These are phyloP conservation scores for Setomelanomma holmii DNA, from an alignment of 2,329 filamentous ascomycete species.

Conservation along the genomic window DNA sequence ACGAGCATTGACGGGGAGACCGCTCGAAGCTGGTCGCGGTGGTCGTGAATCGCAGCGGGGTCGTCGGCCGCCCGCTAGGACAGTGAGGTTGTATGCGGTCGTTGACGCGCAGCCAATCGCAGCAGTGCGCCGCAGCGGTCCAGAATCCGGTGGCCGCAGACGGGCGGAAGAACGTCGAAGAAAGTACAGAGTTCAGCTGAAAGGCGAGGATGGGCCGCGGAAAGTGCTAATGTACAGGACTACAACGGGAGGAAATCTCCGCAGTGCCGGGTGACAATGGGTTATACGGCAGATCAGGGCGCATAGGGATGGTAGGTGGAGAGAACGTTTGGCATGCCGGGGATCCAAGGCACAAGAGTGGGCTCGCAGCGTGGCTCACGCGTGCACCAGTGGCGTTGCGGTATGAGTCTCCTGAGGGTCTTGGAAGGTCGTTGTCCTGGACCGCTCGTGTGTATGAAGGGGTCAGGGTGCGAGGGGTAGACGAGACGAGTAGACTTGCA, in stretches of 20 bases:
- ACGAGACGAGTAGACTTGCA: constrained; percentile 35
- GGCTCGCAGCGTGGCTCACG: constrained; percentile 47
- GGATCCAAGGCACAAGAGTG: constrained; percentile 27
- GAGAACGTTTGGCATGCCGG: constrained; percentile 42
- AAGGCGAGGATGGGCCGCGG: constrained; percentile 23
- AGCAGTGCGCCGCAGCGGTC: constrained; percentile 21
- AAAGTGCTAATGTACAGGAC: constrained; percentile 35
- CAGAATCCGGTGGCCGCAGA: constrained; percentile 29
- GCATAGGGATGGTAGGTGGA: constrained; percentile 44
- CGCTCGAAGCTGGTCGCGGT: constrained; percentile 23
- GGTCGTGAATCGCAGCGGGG: constrained; percentile 40
- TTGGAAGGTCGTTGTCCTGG: constrained; percentile 18
- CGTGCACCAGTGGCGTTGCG: constrained; percentile 39
- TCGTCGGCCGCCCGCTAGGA: constrained; percentile 38
- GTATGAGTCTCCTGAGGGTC: constrained; percentile 27
- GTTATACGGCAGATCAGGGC: constrained; percentile 47
- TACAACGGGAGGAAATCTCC: constrained; percentile 44
- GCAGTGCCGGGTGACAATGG: constrained; percentile 43
- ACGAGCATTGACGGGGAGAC: constrained; percentile 7
- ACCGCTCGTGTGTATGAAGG: constrained; percentile 29
- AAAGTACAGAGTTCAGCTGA: constrained; percentile 19
- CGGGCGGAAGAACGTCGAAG: constrained; percentile 19
- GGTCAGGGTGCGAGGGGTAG: constrained; percentile 33
- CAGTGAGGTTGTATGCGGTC: constrained; percentile 31
- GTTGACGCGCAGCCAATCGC: constrained; percentile 36